Evolutionary conservation across 805 yeast species (phyloP).

Genomic region (Clavispora asparagi): DNA sequence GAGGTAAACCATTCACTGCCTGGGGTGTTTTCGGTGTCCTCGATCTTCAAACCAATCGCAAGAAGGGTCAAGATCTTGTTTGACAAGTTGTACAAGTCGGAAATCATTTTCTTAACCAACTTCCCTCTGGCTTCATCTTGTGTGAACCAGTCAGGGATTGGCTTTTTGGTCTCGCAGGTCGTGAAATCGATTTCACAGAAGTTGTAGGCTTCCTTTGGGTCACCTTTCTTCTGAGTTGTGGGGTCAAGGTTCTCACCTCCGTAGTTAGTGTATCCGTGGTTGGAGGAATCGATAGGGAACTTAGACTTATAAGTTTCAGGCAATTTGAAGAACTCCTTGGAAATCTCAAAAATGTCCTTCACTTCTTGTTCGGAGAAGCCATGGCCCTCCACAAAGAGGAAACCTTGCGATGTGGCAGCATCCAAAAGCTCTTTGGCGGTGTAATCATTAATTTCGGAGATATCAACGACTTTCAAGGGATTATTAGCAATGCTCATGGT

Average conservation of each 20-base stretch:
- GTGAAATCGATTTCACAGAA: slow-evolving; percentile 49
- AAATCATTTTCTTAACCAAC: slow-evolving; percentile 30
- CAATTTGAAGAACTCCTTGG: slow-evolving; percentile 46
- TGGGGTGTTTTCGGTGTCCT: slow-evolving; percentile 32
- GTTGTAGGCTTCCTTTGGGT: slow-evolving; percentile 68
- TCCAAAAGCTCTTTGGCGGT: slow-evolving; percentile 49
- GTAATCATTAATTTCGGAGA: slow-evolving; percentile 35
- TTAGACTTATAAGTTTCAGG: slow-evolving; percentile 48
- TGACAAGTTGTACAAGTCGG: slow-evolving; percentile 48
- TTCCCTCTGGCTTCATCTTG: slow-evolving; percentile 34
- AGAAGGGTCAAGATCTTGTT: slow-evolving; percentile 48
- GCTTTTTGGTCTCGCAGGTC: slow-evolving; percentile 37
- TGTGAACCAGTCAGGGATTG: slow-evolving; percentile 49
- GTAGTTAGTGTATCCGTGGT: slow-evolving; percentile 56
- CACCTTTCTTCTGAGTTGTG: slow-evolving; percentile 36
- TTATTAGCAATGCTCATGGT: slow-evolving; percentile 18
- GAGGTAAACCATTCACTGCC: slow-evolving; percentile 57
- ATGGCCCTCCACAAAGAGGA: slow-evolving; percentile 63
- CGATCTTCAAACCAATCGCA: slow-evolving; percentile 60
- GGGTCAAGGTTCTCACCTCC: slow-evolving; percentile 50
- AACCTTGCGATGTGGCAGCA: slow-evolving; percentile 63
- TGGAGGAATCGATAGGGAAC: slow-evolving; percentile 47
- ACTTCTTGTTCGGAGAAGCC: slow-evolving; percentile 55
- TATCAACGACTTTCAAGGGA: slow-evolving; percentile 55
- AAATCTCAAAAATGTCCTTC: slow-evolving; percentile 42